Evolutionary conservation across 371 early-diverging fungal genomes (phyloP), one percentile per base, ranked within the genome.

Genomic region (Furculomyces boomerangus): DNA sequence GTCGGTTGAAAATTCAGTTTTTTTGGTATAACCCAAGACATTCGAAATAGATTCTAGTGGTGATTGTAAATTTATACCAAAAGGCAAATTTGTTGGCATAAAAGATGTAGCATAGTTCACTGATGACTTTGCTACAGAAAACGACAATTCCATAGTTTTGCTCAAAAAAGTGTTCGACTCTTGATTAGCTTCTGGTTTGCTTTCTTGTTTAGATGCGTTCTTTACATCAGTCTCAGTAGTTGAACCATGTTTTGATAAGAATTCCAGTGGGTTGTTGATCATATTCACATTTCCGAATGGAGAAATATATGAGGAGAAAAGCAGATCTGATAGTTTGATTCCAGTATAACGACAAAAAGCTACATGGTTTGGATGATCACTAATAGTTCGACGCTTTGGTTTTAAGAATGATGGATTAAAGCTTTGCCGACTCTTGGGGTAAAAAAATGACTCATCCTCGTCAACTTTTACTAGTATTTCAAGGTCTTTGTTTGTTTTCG

Each of bases 221-320:
- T 35, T 16, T 10, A 16, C 7, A 16, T 35, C 35, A 35, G 35
- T 35, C 16, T 16, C 35, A 35, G 35, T 10, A 16, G 35, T 16
- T 10, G 35, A 7, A 35, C 10, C 16, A 35, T 35, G 7, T 35
- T 16, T 7, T 35, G 10, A 10, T 10, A 10, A 16, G 10, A 35
- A 35, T 43, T 43, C n/a, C n/a, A n/a, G n/a, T 43, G 22, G 43
- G 22, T 5, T 43, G 5, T n/a, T 43, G 18, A 43, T 3, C 18
- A 20, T 10, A 43, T n/a, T n/a, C 5, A 20, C 43, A 16, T 43
- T 8, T 43, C 44, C n/a, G 18, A 56, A 35, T 35, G 45, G 70
- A 40, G 61, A 40, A 29, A 69, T 64, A 29, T 65, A 69, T 26
- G 69, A 69, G 2, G 69, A 69, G 48, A 69, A 69, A 30, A 69